These are phyloP conservation scores for Cladobotryum protrusum DNA, from an alignment of 2,329 filamentous ascomycete genomes.

Conservation along the genomic window DNA sequence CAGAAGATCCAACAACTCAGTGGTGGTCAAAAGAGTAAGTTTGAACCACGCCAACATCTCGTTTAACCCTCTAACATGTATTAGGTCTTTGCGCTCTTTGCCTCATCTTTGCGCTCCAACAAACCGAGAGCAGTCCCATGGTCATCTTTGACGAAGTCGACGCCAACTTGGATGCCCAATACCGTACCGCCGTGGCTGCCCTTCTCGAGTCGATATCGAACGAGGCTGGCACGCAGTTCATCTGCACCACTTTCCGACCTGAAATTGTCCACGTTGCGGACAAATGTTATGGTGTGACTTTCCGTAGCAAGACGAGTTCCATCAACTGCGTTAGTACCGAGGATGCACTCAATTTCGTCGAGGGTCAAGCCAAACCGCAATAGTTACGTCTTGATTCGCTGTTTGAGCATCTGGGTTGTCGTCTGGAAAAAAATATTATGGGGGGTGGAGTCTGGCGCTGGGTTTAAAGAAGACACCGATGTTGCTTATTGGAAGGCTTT, in stretches of 20 bases:
- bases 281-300: conserved; percentile 96
- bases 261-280: conserved; percentile 94
- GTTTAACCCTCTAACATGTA: conserved; percentile 5
- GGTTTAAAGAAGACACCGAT: conserved; percentile 7
- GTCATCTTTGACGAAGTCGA: conserved; percentile 99
- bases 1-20: conserved; percentile 96
- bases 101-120: conserved; percentile 97
- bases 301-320: conserved; percentile 86
- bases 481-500: conserved; percentile 6
- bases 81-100: conserved; percentile 89
- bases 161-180: conserved; percentile 95
- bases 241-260: conserved; percentile 96
- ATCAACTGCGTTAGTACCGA: conserved; percentile 86
- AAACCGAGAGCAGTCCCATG: conserved; percentile 94
- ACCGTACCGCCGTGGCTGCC: conserved; percentile 88
- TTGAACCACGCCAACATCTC: background rate
- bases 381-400: background rate
- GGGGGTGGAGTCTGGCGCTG: conserved; percentile 12
- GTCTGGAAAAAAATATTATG: conserved; percentile 1
- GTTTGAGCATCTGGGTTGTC: background rate
- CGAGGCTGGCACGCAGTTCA: conserved; percentile 71
- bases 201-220: conserved; percentile 75
- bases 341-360: conserved; percentile 87
- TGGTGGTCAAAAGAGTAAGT: conserved; percentile 91
- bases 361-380: conserved; percentile 58